Percentiles rank a stretch among this genome's conserved stretches.
Conservation (phyloP, 495 filamentous ascomycete genomes). For the Aspergillus wentii region DNA sequence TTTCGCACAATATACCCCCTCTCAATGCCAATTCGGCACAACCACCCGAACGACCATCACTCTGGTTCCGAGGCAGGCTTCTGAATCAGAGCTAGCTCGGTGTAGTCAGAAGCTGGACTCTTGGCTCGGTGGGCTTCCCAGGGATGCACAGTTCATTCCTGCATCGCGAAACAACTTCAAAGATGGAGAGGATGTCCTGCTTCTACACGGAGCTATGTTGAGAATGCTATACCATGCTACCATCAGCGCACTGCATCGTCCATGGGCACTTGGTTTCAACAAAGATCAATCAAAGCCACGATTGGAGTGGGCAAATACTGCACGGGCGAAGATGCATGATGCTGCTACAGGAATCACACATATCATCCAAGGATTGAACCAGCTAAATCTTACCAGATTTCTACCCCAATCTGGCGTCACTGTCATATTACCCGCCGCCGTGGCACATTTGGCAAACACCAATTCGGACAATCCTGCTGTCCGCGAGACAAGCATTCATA, state of each 20-base stretch:
- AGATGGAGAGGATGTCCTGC: slow-evolving; percentile 50
- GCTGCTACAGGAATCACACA: slow-evolving; percentile 72
- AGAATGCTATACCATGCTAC: slow-evolving; percentile 87
- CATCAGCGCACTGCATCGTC: slow-evolving; percentile 76
- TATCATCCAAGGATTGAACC: slow-evolving; percentile 66
- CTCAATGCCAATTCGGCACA: slow-evolving; percentile 60
- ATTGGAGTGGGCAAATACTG: slow-evolving; percentile 38
- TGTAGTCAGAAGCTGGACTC: slow-evolving; percentile 66
- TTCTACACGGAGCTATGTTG: slow-evolving; percentile 69
- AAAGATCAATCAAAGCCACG: slow-evolving; percentile 40
- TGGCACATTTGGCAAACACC: slow-evolving; percentile 81
- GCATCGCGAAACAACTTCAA: slow-evolving; percentile 25
- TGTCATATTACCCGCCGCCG: slow-evolving; percentile 78
- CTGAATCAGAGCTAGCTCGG: slow-evolving; percentile 57
- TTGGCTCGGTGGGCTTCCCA: slow-evolving; percentile 65
- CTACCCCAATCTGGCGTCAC: slow-evolving; percentile 83
- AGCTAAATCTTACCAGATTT: slow-evolving; percentile 63
- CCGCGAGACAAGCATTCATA: slow-evolving; percentile 58
- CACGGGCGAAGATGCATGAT: slow-evolving; percentile 67
- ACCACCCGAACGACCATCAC: slow-evolving; percentile 73
- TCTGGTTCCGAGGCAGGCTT: slow-evolving; percentile 72
- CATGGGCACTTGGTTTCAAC: slow-evolving; percentile 59
- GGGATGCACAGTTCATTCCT: slow-evolving; percentile 42
- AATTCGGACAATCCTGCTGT: slow-evolving; percentile 65
- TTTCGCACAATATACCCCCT: slow-evolving; percentile 70